These are phyloP conservation scores for Ustanciosporium gigantosporum DNA, from an alignment of 1,284 basidiomycete genomes.

Conservation along the genomic window DNA sequence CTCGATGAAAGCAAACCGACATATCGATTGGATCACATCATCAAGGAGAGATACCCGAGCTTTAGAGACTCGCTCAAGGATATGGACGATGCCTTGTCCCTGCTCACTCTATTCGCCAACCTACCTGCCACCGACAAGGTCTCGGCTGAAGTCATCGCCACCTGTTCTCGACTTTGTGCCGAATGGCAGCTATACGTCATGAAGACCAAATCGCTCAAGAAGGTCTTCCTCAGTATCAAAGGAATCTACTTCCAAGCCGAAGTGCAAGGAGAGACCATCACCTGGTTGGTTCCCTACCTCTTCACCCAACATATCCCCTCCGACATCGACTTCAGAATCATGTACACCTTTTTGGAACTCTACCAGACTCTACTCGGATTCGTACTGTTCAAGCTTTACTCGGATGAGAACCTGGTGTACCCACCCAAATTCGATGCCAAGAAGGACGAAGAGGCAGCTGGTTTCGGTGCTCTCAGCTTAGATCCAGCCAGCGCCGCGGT, in stretches of 20 bases:
- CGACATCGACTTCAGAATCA: conserved; percentile 96
- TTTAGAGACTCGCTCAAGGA: conserved; percentile 95
- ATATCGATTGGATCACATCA: conserved; percentile 81
- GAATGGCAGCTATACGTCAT: conserved; percentile 84
- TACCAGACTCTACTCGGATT: conserved; percentile 97
- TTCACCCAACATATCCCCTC: conserved; percentile 93
- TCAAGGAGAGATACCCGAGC: conserved; percentile 97
- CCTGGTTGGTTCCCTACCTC: conserved; percentile 97
- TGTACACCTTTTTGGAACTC: conserved; percentile 96
- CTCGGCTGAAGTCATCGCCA: conserved; percentile 81
- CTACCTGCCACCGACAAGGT: conserved; percentile 70
- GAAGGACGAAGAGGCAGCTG: conserved; percentile 80
- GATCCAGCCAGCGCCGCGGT: conserved; percentile 65
- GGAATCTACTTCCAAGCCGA: conserved; percentile 98
- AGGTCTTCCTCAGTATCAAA: conserved; percentile 96
- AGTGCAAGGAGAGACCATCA: conserved; percentile 86
- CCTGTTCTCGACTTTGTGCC: conserved; percentile 76
- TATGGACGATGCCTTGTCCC: conserved; percentile 94
- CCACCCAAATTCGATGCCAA: conserved; percentile 84
- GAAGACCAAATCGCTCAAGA: conserved; percentile 81
- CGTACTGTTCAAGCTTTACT: conserved; percentile 95
- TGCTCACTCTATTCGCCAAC: conserved; percentile 81
- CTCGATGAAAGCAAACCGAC: conserved; percentile 79
- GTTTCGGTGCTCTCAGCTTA: conserved; percentile 86
- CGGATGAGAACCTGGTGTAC: conserved; percentile 89